Evolutionary conservation across 345 rosid genomes (phyloP).

Genomic region (Luvunga scandens): DNA sequence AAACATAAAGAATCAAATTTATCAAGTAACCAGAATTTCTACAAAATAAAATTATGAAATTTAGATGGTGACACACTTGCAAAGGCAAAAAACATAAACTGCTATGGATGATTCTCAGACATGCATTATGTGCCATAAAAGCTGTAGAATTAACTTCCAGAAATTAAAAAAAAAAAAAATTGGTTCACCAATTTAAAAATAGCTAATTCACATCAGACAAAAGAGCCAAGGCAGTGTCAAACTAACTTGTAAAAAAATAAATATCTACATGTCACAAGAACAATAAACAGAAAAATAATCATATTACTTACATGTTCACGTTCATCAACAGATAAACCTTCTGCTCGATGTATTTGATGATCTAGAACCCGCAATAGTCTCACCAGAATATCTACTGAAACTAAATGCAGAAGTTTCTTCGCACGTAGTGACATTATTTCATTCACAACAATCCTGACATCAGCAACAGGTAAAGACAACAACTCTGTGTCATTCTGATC

Average conservation of each 20-base stretch:
- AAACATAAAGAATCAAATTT: constrained; percentile 8
- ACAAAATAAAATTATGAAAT: not conserved
- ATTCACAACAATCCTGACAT: constrained; percentile 73
- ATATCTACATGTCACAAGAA: not conserved
- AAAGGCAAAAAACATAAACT: not conserved
- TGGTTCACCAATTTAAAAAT: not conserved
- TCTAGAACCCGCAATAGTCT: constrained; percentile 72
- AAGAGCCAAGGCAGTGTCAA: not conserved
- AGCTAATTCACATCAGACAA: not conserved
- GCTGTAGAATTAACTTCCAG: constrained; percentile 1
- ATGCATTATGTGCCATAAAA: not conserved
- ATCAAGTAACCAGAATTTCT: not conserved
- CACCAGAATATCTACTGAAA: constrained; percentile 76
- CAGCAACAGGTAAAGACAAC: constrained; percentile 63
- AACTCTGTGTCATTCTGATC: constrained; percentile 88
- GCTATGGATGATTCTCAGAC: not conserved
- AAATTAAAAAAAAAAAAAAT: not conserved
- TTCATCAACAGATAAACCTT: constrained; percentile 74
- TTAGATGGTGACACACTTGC: not conserved
- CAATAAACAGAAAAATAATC: not conserved
- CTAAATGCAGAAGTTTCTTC: constrained; percentile 81
- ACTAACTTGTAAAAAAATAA: constrained; percentile 1
- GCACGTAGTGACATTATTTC: constrained; percentile 72
- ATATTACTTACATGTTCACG: constrained; percentile 65
- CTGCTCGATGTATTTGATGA: constrained; percentile 97